phyloP scores from a whole-genome alignment of 495 filamentous ascomycete species.

The Daldinia bambusicola region DNA sequence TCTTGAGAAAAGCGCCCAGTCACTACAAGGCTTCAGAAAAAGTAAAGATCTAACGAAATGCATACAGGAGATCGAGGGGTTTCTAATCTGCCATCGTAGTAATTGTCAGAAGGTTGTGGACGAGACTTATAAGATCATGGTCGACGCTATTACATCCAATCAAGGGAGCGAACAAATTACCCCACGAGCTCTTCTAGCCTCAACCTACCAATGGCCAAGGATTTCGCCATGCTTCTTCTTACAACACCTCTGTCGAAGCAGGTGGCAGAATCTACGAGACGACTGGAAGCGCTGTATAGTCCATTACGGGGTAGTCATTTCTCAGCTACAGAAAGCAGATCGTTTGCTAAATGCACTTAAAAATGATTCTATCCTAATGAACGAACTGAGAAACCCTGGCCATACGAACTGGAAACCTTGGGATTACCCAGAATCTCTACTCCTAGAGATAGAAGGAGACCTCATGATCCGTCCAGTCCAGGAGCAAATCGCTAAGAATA shows the following conservation, averaged over 20 bases:
- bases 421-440: slow-evolving; percentile 64
- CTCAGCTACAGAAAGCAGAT: slow-evolving; percentile 52
- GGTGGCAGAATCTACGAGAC: slow-evolving; percentile 35
- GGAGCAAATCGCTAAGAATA: slow-evolving; percentile 63
- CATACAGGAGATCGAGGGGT: neutral
- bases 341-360: slow-evolving; percentile 44
- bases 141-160: neutral
- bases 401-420: slow-evolving; percentile 64
- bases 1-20: slow-evolving; percentile 35
- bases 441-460: slow-evolving; percentile 72
- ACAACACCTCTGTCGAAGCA: slow-evolving; percentile 45
- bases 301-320: slow-evolving; percentile 52
- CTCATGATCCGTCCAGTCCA: slow-evolving; percentile 72
- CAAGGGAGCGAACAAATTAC: neutral
- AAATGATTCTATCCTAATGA: slow-evolving; percentile 53
- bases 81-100: neutral
- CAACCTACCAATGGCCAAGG: slow-evolving; percentile 42
- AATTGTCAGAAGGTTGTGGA: slow-evolving; percentile 17
- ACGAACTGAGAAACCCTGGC: slow-evolving; percentile 63
- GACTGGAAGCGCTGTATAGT: slow-evolving; percentile 50
- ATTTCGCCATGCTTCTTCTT: slow-evolving; percentile 52
- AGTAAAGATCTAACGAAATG: neutral
- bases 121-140: slow-evolving; percentile 18
- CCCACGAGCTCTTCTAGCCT: neutral
- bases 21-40: slow-evolving; percentile 21